phyloP scores from a whole-genome alignment of 257 asterid genomes.

The Capsicum baccatum region DNA sequence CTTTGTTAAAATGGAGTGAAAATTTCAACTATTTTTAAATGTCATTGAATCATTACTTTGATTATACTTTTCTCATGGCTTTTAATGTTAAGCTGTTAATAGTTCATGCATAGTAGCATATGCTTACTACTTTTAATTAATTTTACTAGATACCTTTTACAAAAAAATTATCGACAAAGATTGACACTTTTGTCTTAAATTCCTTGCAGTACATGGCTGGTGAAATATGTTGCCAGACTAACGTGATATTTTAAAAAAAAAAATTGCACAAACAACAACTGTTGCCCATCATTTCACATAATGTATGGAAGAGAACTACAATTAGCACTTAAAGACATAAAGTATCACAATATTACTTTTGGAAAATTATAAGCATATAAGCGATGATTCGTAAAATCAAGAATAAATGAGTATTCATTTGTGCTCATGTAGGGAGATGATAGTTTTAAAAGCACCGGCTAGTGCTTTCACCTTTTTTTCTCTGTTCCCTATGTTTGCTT shows the following conservation, averaged over 20 bases:
- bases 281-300: not conserved
- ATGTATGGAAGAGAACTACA: not conserved
- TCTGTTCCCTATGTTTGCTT: conserved; percentile 63
- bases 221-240: too few species aligned
- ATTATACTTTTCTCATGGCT: too few species aligned
- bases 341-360: not conserved
- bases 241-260: not conserved
- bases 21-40: too few species aligned
- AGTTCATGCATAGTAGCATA: too few species aligned
- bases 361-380: conserved; percentile 19
- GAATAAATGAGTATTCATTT: conserved; percentile 36
- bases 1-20: too few species aligned
- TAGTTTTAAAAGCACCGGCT: conserved; percentile 84
- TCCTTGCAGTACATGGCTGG: too few species aligned
- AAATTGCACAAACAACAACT: not conserved
- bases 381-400: not conserved
- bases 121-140: too few species aligned
- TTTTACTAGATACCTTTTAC: too few species aligned
- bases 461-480: conserved; percentile 74
- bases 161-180: too few species aligned
- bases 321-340: not conserved
- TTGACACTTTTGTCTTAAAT: too few species aligned
- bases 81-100: too few species aligned
- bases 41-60: too few species aligned
- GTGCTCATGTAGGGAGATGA: conserved; percentile 61